Evolutionary conservation across 495 filamentous ascomycete genomes (phyloP).

Genomic region (Pseudoneurospora amorphoporcata): DNA sequence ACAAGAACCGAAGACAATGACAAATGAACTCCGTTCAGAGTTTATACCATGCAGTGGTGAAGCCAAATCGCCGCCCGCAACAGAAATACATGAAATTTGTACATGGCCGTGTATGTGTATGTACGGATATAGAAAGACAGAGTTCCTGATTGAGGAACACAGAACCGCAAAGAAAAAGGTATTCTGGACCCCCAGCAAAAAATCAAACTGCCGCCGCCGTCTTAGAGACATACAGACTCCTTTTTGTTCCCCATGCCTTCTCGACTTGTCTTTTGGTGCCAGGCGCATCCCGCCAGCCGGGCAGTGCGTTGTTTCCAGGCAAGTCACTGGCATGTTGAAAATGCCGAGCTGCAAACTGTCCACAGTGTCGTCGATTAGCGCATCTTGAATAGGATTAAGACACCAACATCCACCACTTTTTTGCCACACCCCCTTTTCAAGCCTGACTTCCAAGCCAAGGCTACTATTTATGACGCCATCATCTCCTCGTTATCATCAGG

Average conservation of each 20-base stretch:
- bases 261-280: not conserved
- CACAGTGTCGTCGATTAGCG: not conserved
- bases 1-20: not conserved
- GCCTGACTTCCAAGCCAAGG: not conserved
- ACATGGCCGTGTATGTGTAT: not conserved
- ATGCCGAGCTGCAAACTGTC: not conserved
- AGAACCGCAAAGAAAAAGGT: not conserved
- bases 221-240: not conserved
- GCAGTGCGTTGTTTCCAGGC: not conserved
- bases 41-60: not conserved
- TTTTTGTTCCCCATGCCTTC: not conserved
- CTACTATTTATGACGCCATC: not conserved
- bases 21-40: not conserved
- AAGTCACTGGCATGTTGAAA: not conserved
- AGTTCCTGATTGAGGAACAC: not conserved
- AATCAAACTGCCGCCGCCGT: not conserved
- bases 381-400: not conserved
- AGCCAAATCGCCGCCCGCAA: not conserved
- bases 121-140: not conserved
- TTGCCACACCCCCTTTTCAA: not conserved
- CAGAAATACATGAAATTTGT: not conserved
- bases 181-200: not conserved
- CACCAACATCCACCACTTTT: not conserved
- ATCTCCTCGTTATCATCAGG: not conserved
- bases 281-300: not conserved